Base-by-base conservation (phyloP, 2,329 filamentous ascomycete species). In the Penicillium oxalicum region DNA sequence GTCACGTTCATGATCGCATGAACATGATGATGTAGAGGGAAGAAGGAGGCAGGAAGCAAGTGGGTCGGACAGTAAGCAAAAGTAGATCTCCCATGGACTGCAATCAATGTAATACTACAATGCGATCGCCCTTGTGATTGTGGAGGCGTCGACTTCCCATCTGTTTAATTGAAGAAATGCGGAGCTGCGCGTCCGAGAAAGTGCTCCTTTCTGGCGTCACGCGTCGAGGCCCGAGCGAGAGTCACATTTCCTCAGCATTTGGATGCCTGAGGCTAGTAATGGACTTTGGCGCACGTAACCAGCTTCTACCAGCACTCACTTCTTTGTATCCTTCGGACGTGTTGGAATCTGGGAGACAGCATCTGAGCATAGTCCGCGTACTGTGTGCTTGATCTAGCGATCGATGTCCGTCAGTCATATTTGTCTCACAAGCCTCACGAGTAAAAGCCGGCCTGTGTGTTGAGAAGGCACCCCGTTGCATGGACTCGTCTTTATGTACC, bases 1-100 rank as follows among this genome's bases (percentile, higher is more conserved):
- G 56, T 65, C 58, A 57, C 55, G 57, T 61, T 47, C 56, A 58
- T 43, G 45, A 55, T 48, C 49, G 41, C 38, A 49, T 55, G 49
- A 27, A 50, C 62, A 65, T 65, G 42, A 32, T 62, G 52, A 35
- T 44, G 37, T 32, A 9, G 18, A 2, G 29, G 25, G 18, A 2
- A 13, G 7, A 28, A 52, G 54, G 51, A 24, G 38, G 49, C 44
- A n/a, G 11, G 26, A 45, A 25, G 24, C 44, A 46, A 12, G 5
- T 26, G 38, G 8, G 40, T 5, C 42, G 27, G 4, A 5, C 27
- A 48, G 13, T 8, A 34, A 32, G 8, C 4, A 3, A 39, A 27
- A 5, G 6, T 11, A 8, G 35, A 12, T 28, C 18, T 18, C 18
- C 18, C 18, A 18, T 18, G 18, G 18, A 18, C 18, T 18, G 18